Evolutionary conservation across 345 rosid genomes (phyloP).

Genomic region (Lepidium africanum): DNA sequence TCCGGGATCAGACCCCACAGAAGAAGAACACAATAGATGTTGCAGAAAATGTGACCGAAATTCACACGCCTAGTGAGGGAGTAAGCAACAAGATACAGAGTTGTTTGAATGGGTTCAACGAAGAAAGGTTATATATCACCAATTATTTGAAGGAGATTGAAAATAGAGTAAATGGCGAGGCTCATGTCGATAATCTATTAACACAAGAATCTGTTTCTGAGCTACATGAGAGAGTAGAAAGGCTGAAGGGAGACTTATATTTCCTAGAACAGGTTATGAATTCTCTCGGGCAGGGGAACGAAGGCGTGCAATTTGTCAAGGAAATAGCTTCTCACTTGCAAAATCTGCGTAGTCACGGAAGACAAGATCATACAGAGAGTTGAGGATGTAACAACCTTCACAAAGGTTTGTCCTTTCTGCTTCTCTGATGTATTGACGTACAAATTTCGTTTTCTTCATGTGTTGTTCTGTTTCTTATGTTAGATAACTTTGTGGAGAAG

Average conservation of each 20-base stretch:
- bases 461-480: not conserved
- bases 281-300: slow-evolving; percentile 36
- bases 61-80: not conserved
- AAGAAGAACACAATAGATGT: slow-evolving; percentile 15
- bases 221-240: slow-evolving; percentile 41
- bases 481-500: slow-evolving; percentile 5
- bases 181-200: slow-evolving; percentile 1
- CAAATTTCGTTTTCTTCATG: not conserved
- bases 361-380: slow-evolving; percentile 22
- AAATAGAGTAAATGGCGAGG: slow-evolving; percentile 13
- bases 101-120: slow-evolving; percentile 37
- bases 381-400: slow-evolving; percentile 21
- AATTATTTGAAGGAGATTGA: slow-evolving; percentile 43
- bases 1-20: slow-evolving; percentile 38
- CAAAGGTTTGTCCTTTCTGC: slow-evolving; percentile 24
- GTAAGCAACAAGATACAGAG: slow-evolving; percentile 20
- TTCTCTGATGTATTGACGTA: not conserved
- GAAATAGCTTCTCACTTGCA: slow-evolving; percentile 46
- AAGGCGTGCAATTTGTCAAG: slow-evolving; percentile 36
- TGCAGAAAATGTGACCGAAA: not conserved
- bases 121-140: slow-evolving; percentile 39
- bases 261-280: slow-evolving; percentile 43
- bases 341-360: slow-evolving; percentile 33
- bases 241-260: slow-evolving; percentile 39
- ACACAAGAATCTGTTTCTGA: slow-evolving; percentile 27